Evolutionary conservation across 352 stramenopile species (phyloP).

Genomic region (Globisporangium paroecandrum): DNA sequence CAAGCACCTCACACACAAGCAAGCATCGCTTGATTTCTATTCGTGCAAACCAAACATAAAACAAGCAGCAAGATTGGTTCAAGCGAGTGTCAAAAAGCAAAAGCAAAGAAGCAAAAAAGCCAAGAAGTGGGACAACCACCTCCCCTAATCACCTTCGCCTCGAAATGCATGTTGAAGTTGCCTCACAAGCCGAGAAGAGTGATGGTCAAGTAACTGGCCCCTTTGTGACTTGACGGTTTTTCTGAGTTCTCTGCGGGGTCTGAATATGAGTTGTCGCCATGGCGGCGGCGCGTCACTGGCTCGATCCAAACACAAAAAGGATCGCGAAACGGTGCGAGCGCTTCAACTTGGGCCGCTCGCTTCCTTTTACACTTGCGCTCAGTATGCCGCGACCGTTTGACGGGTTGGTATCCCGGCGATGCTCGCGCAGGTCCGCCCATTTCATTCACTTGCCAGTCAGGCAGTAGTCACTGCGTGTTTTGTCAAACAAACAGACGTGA

Average conservation of each 20-base stretch:
- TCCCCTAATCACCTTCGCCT: neutral
- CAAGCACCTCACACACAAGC: neutral
- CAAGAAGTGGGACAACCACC: neutral
- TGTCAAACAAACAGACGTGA: neutral
- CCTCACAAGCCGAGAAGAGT: neutral
- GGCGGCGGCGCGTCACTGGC: constrained; percentile 7
- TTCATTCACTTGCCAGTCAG: neutral
- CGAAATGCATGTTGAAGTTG: constrained; percentile 18
- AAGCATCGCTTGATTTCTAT: neutral
- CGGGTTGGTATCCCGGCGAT: too few species aligned
- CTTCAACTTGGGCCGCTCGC: neutral
- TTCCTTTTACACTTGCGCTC: neutral
- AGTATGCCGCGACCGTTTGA: neutral
- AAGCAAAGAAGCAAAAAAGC: neutral
- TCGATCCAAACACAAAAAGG: neutral
- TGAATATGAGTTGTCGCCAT: constrained; percentile 1
- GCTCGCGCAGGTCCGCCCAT: neutral
- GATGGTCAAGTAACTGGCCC: neutral
- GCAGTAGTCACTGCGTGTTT: neutral
- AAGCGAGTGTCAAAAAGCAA: neutral
- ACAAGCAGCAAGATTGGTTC: neutral
- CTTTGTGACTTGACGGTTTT: neutral
- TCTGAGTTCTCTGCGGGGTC: neutral
- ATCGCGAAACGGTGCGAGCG: constrained; percentile 2
- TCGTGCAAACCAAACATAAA: neutral